phyloP scores from a whole-genome alignment of 2,329 filamentous ascomycete species.

The Xylariaceae sp. region DNA sequence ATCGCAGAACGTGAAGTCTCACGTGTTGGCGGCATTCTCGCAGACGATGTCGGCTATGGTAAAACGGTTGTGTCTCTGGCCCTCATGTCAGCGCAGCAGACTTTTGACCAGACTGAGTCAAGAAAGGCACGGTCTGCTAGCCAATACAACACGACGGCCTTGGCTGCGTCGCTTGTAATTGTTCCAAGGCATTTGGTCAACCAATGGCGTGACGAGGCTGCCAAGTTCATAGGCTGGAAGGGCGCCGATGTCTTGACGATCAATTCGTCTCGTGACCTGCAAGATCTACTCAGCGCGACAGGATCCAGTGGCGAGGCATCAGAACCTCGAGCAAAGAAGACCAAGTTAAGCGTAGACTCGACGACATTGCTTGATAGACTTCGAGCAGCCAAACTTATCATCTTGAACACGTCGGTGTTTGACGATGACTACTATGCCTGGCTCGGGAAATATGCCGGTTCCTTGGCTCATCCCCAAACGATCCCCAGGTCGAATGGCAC shows the following conservation, averaged over 20 bases:
- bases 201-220: slow-evolving; percentile 37
- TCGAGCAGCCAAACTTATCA: slow-evolving; percentile 35
- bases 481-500: slow-evolving; percentile 2
- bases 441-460: slow-evolving; percentile 20
- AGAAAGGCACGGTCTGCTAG: slow-evolving; percentile 13
- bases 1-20: slow-evolving; percentile 27
- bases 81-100: slow-evolving; percentile 31
- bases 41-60: slow-evolving; percentile 42
- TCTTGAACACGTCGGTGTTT: slow-evolving; percentile 33
- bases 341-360: background rate
- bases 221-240: slow-evolving; percentile 31
- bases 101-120: slow-evolving; percentile 23
- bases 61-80: slow-evolving; percentile 41
- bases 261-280: slow-evolving; percentile 6
- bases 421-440: slow-evolving; percentile 16
- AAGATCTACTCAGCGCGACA: slow-evolving; percentile 5
- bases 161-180: slow-evolving; percentile 37
- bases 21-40: slow-evolving; percentile 37
- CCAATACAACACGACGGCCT: slow-evolving; percentile 22
- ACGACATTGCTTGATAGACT: slow-evolving; percentile 18
- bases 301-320: background rate
- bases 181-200: slow-evolving; percentile 37
- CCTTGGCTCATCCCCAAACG: slow-evolving; percentile 10
- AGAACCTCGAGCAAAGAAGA: slow-evolving; percentile 1
- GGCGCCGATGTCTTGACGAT: slow-evolving; percentile 28